Evolutionary conservation across 306 rosid genomes (phyloP), one percentile per base, ranked within the genome.

Genomic region (Citrullus amarus): DNA sequence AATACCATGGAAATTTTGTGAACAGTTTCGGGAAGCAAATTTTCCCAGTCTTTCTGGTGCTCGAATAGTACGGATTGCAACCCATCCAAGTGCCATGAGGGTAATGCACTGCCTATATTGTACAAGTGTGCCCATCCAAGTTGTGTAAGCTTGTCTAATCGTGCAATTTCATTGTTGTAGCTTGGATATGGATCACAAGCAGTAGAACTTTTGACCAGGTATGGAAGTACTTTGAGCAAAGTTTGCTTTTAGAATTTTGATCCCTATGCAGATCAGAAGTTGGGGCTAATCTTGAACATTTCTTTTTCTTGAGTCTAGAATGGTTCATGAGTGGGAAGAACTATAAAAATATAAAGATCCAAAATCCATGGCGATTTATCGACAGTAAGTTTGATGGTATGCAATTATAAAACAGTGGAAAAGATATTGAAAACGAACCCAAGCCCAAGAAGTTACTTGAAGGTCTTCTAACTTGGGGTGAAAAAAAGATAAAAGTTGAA

Each of bases 101-200:
- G 98, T 95, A 86, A 83, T 30, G 69, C 71, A 62, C 60, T 57
- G 16, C 57, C 56, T 70, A 9, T 73, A 43, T 71, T 71, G 79
- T 46, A 72, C 57, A 50, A 75, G 11, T 20, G 81, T 51, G 53
- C 51, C 79, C 84, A 10, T 80, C 46, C 81, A 73, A 61, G 59
- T 81, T 80, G 38, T 69, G 48, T 67, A 18, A 75, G 72, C 56
- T 69, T 53, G 34, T 80, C 46, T 43, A 28, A 32, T 54, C 54
- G 44, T 54, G 61, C 76, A 55, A 56, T 84, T 72, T 67, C 74
- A 81, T 76, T 56, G 56, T 75, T 82, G 86, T 86, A 95, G 98
- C 91, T 88, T 86, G 98, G 98, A 30, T 95, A 95, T 85, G 98
- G 98, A 69, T 95, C 97, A 57, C 93, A 95, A 88, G 98, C 98